A percentile compares a stretch with the other conserved stretches of the same genome.
Evolutionary conservation across 768 basidiomycete genomes (phyloP).

Genomic region (Naganishia vishniacii): DNA sequence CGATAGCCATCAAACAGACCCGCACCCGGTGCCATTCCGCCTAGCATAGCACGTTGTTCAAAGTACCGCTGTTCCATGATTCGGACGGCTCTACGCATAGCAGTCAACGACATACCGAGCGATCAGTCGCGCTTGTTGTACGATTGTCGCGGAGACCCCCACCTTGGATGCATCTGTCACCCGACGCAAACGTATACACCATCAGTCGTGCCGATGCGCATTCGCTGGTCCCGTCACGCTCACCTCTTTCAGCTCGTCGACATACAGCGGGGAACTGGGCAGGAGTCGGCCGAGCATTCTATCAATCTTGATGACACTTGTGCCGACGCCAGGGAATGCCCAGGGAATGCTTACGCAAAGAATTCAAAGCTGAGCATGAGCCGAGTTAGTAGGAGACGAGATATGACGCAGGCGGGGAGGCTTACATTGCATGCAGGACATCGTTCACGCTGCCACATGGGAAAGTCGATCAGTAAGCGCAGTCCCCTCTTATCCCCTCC

Average conservation of each 20-base stretch:
- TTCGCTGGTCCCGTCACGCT: background rate
- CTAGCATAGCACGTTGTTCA: slow-evolving; percentile 29
- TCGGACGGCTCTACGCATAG: slow-evolving; percentile 8
- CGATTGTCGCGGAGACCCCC: background rate
- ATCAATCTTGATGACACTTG: too few species aligned
- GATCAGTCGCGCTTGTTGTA: too few species aligned
- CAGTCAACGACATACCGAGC: too few species aligned
- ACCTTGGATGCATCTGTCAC: slow-evolving; percentile 23
- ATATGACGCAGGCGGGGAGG: too few species aligned
- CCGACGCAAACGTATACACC: too few species aligned
- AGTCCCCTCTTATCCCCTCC: background rate
- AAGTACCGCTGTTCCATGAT: slow-evolving; percentile 33
- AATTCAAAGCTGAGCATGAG: slow-evolving; percentile 26
- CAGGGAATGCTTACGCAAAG: slow-evolving; percentile 30
- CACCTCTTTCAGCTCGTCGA: slow-evolving; percentile 31
- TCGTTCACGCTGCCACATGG: slow-evolving; percentile 32
- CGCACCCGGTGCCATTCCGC: slow-evolving; percentile 27
- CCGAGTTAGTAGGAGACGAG: too few species aligned
- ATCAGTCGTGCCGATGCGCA: background rate
- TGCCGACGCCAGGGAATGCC: too few species aligned
- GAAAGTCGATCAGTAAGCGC: too few species aligned
- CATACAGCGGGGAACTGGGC: slow-evolving; percentile 28
- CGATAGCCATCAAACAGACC: slow-evolving; percentile 31
- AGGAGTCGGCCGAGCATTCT: too few species aligned
- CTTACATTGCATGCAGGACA: slow-evolving; percentile 31